A percentile compares a stretch with the other conserved stretches of the same genome.
Evolutionary conservation across 164 flowering plant genomes (phyloP).

Genomic region (Aristolochia californica): DNA sequence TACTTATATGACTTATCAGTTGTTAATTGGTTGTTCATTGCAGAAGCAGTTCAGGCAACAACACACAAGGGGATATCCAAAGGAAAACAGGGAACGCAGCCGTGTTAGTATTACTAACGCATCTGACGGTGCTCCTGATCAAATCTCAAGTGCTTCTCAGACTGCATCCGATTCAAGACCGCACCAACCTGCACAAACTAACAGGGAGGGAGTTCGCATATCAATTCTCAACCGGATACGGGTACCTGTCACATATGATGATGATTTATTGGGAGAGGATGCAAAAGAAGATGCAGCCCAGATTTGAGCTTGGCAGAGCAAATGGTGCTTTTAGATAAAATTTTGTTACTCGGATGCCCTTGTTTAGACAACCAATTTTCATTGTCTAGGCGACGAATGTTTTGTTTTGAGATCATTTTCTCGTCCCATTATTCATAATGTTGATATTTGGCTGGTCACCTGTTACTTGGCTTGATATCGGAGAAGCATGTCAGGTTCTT

Average conservation of each 20-base stretch:
- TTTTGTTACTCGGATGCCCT: too few relatives aligned
- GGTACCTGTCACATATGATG: slow-evolving; percentile 62
- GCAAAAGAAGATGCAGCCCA: slow-evolving; percentile 14
- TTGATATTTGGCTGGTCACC: too few relatives aligned
- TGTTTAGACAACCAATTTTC: too few relatives aligned
- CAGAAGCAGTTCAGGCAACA: slow-evolving; percentile 74
- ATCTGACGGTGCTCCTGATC: slow-evolving; percentile 9
- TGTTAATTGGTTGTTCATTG: slow-evolving; percentile 6
- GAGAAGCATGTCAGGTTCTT: too few relatives aligned
- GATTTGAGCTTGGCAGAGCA: slow-evolving; percentile 9
- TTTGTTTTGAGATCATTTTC: too few relatives aligned
- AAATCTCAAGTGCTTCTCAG: slow-evolving; percentile 14
- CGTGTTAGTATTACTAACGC: slow-evolving; percentile 7
- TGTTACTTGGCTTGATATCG: too few relatives aligned
- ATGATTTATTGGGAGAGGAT: slow-evolving; percentile 41
- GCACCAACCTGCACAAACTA: slow-evolving; percentile 11
- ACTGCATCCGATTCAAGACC: slow-evolving; percentile 8
- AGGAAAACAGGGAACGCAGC: slow-evolving; percentile 9
- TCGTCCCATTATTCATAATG: too few relatives aligned
- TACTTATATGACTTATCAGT: background rate
- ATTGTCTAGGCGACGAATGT: too few relatives aligned
- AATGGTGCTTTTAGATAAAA: background rate
- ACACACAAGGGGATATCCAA: slow-evolving; percentile 14
- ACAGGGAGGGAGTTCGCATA: slow-evolving; percentile 15
- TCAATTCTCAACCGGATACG: slow-evolving; percentile 59